Evolutionary conservation across 2,329 filamentous ascomycete genomes (phyloP), one percentile per base, ranked within the genome.

Genomic region (Fusarium newnesense): DNA sequence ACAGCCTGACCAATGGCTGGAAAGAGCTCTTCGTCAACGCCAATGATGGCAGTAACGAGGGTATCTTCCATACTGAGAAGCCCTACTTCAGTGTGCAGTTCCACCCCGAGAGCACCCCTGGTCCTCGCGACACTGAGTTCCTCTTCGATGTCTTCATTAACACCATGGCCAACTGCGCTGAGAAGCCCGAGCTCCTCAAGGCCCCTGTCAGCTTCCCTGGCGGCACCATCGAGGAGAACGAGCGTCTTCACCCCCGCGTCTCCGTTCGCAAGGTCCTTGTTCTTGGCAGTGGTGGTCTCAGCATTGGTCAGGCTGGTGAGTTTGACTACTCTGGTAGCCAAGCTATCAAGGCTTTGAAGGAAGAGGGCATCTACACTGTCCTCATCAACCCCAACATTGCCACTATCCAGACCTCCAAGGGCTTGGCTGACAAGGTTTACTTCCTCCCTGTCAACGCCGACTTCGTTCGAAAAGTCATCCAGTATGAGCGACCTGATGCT

Each of bases 41-140:
- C 83, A 99, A 99, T 82, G 96, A 99, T 78, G 94, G 94, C 77
- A 98, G 94, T 84, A 99, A 99, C 83, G 96, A 99, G 86, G 96
- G 96, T 84, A 98, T 99, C 80, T 92, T 95, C 83, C 95, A 98
- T 82, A 85, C 89, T 54, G 89, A 86, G 81, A 93, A 92, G 79
- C 96, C 96, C 58, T 97, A 96, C 85, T 99, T 99, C 88, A 98
- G 95, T 87, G 96, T 98, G n/a, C 96, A 99, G 81, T 99, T 99
- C 85, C 96, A 99, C 80, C 96, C 96, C 0, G 96, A 99, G 84
- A 97, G 95, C 86, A 97, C 95, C 2, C 96, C 96, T 6, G 96
- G 96, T 65, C 96, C 96, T 58, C 90, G 94, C 40, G 96, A 99
- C 81, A 99, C 96, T 34, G 96, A 99, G 82, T 98, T 94, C 80